Base-by-base conservation (phyloP, 78 protist species). In the Blattamonas nauphoetae region DNA sequence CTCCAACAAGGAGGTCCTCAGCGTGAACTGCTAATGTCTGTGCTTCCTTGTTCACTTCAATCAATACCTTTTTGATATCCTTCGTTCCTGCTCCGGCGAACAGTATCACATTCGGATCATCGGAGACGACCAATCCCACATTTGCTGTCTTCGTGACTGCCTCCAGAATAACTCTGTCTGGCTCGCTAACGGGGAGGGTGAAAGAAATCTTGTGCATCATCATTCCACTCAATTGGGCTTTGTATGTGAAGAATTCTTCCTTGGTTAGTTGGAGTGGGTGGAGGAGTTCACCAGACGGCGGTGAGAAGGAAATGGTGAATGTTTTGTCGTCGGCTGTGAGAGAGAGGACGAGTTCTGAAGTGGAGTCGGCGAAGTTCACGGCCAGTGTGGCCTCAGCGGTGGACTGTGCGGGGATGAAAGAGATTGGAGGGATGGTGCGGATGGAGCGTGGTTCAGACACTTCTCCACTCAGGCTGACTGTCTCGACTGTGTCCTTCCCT, bases 311-410 rank as follows among this genome's bases (percentile, higher is more conserved):
- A 21, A 55, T 11, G 21, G 71, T 55, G 71, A 29, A 55, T 55
- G 11, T 55, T 21, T 55, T 11, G 11, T 21, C 71, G 11, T 55
- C 21, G 38, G 21, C 71, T 21, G 11, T 11, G 41, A 79, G 4
- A 4, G 4, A 4, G 41, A 79, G 6, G 42, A 6, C 5, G 83
- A 79, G 32, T 5, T 6, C 42, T 6, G 83, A 79, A 5, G 83
- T n/a, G 45, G 43, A 21, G 83, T 79, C 83, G 83, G 33, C 83
- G 41, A 79, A 79, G 83, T 79, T 11, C 41, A 79, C 83, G 83
- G 4, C 6, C 43, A 79, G 83, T 6, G 83, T 5, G 29, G 83
- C 41, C 45, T 79, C 83, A 6, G 41, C 41, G 42, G 41, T 36
- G 41, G 83, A 4, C 83, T 6, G 32, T 6, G 83, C 42, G 32